Evolutionary conservation across 352 stramenopile genomes (phyloP).

Genomic region (Elongisporangium prolatum): DNA sequence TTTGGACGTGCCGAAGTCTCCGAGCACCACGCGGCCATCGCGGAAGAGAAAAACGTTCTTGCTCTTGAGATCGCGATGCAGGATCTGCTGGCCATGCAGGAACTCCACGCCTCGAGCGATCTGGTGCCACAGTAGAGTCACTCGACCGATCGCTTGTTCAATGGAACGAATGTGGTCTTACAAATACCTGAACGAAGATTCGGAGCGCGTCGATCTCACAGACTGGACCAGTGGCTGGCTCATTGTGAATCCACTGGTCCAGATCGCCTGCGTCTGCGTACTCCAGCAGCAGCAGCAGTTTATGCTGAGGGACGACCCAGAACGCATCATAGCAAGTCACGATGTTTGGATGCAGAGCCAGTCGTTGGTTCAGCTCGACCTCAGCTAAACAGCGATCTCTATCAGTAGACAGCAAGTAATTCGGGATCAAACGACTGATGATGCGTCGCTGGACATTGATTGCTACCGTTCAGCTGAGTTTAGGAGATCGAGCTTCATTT

Average conservation of each 20-base stretch:
- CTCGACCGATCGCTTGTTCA: not conserved
- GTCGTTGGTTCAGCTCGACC: constrained; percentile 30
- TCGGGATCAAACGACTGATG: not conserved
- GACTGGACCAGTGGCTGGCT: not conserved
- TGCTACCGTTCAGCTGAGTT: constrained; percentile 34
- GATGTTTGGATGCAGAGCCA: constrained; percentile 54
- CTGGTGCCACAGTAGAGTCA: constrained; percentile 5
- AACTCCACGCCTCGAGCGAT: constrained; percentile 87
- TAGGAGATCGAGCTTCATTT: constrained; percentile 44
- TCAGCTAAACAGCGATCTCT: constrained; percentile 42
- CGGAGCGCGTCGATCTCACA: constrained; percentile 13
- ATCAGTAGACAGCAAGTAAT: not conserved
- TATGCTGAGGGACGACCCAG: constrained; percentile 19
- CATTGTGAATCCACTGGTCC: constrained; percentile 24
- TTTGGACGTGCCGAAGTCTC: constrained; percentile 70
- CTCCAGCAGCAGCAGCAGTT: constrained; percentile 61
- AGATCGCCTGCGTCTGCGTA: constrained; percentile 65
- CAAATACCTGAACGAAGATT: constrained; percentile 34
- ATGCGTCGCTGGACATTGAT: not conserved
- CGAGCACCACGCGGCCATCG: constrained; percentile 77
- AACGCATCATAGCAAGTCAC: constrained; percentile 56
- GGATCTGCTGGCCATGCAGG: constrained; percentile 44
- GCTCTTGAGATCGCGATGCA: constrained; percentile 86
- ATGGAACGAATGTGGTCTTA: not conserved
- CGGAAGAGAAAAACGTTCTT: constrained; percentile 83